A percentile compares a stretch with the other conserved stretches of the same genome.
These are phyloP conservation scores for Furcasterigmium sp. DNA, from an alignment of 2,329 filamentous ascomycete genomes.

Conservation along the genomic window DNA sequence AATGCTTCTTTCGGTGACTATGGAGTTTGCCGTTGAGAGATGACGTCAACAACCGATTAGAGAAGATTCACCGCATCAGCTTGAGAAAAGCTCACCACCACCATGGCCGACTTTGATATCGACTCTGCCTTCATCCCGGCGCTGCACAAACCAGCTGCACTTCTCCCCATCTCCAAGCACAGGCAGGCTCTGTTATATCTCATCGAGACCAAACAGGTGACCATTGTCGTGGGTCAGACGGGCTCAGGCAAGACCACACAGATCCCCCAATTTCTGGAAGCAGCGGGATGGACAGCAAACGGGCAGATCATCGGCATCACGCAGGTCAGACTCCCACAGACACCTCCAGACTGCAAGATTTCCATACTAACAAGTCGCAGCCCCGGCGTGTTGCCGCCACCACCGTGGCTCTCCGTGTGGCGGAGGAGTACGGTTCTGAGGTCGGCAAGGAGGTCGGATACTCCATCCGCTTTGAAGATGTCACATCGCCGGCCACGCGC, in stretches of 20 bases:
- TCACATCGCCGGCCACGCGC: slow-evolving; percentile 75
- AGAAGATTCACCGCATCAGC: too few relatives aligned
- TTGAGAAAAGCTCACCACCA: not conserved
- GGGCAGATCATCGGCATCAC: slow-evolving; percentile 84
- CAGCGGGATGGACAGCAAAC: slow-evolving; percentile 81
- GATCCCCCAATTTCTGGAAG: slow-evolving; percentile 84
- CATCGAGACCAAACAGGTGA: slow-evolving; percentile 77
- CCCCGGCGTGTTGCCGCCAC: slow-evolving; percentile 87
- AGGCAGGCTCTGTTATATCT: slow-evolving; percentile 76
- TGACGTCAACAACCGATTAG: too few relatives aligned
- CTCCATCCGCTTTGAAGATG: slow-evolving; percentile 88
- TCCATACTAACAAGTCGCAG: slow-evolving; percentile 34
- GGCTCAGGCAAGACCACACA: slow-evolving; percentile 96
- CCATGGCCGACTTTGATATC: slow-evolving; percentile 53
- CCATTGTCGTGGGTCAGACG: slow-evolving; percentile 88
- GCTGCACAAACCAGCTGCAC: slow-evolving; percentile 75
- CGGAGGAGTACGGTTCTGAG: slow-evolving; percentile 81
- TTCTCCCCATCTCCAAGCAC: slow-evolving; percentile 85
- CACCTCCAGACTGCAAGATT: not conserved
- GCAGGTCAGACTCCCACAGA: slow-evolving; percentile 56
- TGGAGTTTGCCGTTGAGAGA: too few relatives aligned
- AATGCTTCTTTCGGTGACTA: too few relatives aligned
- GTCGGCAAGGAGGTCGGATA: slow-evolving; percentile 90
- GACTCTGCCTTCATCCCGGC: slow-evolving; percentile 66
- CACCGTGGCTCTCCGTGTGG: slow-evolving; percentile 81